phyloP scores from a whole-genome alignment of 2,329 filamentous ascomycete genomes.

The Cucurbitaria berberidis region DNA sequence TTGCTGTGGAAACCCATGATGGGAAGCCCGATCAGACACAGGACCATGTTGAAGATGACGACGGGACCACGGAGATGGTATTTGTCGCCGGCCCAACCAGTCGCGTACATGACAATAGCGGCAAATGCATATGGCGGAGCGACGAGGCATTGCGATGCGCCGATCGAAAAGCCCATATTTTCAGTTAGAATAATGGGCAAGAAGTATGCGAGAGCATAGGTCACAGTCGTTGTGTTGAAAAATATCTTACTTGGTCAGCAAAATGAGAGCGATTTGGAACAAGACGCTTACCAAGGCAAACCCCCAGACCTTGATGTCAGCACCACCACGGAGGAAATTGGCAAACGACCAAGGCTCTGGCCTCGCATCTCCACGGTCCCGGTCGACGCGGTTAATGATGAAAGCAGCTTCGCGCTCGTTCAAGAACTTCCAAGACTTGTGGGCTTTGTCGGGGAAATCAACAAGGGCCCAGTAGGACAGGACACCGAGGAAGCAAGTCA shows the following conservation, averaged over 20 bases:
- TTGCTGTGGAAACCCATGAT: constrained; percentile 72
- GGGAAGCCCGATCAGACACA: constrained; percentile 71
- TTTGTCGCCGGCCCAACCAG: constrained; percentile 70
- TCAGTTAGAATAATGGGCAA: constrained; percentile 72
- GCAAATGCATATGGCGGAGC: constrained; percentile 55
- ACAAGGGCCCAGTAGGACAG: constrained; percentile 52
- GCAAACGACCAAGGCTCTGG: constrained; percentile 55
- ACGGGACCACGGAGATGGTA: constrained; percentile 70
- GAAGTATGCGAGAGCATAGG: constrained; percentile 80
- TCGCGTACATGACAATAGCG: constrained; percentile 54
- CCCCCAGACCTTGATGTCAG: constrained; percentile 62
- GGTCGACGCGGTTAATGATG: constrained; percentile 59
- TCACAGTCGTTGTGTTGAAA: constrained; percentile 71
- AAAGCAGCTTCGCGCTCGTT: constrained; percentile 55
- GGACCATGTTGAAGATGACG: constrained; percentile 68
- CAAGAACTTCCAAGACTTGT: constrained; percentile 53
- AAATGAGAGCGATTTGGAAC: neutral
- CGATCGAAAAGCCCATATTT: constrained; percentile 69
- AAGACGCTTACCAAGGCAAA: constrained; percentile 52
- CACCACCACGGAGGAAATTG: constrained; percentile 56
- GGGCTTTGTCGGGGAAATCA: constrained; percentile 54
- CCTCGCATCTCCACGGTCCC: constrained; percentile 60
- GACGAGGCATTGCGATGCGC: constrained; percentile 70
- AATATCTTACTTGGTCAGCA: constrained; percentile 51
- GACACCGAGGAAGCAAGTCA: constrained; percentile 51